phyloP scores from a whole-genome alignment of 371 early-diverging fungal genomes.

The Mucor irregularis region DNA sequence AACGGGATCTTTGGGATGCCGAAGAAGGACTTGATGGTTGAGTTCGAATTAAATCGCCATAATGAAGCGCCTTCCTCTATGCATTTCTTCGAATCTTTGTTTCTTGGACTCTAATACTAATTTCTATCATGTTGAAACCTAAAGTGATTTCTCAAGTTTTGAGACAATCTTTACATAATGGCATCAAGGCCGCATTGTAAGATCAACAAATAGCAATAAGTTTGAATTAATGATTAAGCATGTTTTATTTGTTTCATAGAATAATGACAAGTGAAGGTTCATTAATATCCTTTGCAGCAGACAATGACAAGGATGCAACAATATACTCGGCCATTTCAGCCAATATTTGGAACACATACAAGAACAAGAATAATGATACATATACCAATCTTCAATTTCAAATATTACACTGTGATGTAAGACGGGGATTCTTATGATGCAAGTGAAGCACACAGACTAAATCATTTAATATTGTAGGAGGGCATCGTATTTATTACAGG shows the following conservation, averaged over 20 bases:
- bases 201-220: neutral
- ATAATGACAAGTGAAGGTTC: slow-evolving; percentile 75
- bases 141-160: slow-evolving; percentile 72
- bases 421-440: neutral
- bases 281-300: slow-evolving; percentile 69
- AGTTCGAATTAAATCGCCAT: too few relatives aligned
- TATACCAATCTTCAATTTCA: slow-evolving; percentile 52
- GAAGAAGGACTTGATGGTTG: too few relatives aligned
- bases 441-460: too few relatives aligned
- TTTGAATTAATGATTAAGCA: neutral
- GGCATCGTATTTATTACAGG: slow-evolving; percentile 64
- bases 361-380: slow-evolving; percentile 44
- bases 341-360: slow-evolving; percentile 79
- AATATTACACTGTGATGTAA: slow-evolving; percentile 71
- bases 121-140: slow-evolving; percentile 61
- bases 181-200: slow-evolving; percentile 68
- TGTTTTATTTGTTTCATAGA: slow-evolving; percentile 30
- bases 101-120: too few relatives aligned
- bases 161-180: slow-evolving; percentile 63
- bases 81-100: too few relatives aligned
- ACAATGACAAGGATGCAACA: slow-evolving; percentile 62
- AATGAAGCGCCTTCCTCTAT: too few relatives aligned
- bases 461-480: slow-evolving; percentile 55
- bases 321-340: slow-evolving; percentile 74
- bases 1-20: too few relatives aligned